Percentiles rank a stretch among this genome's conserved stretches.
Conservation (phyloP, 805 yeast genomes). For the Saccharomyces paradoxus region DNA sequence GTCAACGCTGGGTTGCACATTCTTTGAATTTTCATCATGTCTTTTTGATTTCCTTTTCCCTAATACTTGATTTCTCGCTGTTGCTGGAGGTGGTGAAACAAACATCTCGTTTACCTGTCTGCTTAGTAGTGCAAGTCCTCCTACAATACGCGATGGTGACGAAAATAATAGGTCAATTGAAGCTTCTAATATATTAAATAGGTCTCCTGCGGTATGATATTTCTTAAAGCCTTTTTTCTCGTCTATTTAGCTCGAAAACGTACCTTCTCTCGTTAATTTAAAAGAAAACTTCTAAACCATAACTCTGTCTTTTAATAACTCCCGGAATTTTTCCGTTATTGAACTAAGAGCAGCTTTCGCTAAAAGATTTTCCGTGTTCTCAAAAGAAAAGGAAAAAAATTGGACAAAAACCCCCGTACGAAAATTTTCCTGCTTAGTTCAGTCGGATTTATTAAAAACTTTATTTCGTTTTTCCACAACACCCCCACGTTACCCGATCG, state of each 20-base stretch:
- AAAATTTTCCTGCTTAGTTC: background rate
- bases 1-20: slow-evolving; percentile 6
- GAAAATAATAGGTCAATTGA: background rate
- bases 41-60: slow-evolving; percentile 9
- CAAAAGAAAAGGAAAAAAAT: background rate
- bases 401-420: background rate
- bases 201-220: background rate
- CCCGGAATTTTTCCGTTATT: background rate
- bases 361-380: background rate
- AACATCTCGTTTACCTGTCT: slow-evolving; percentile 15
- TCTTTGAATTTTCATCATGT: slow-evolving; percentile 1
- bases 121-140: background rate
- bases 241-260: background rate
- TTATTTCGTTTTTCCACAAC: background rate
- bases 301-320: background rate
- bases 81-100: slow-evolving; percentile 29
- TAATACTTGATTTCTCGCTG: slow-evolving; percentile 17
- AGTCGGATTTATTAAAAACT: background rate
- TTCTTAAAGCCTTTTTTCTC: background rate
- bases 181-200: background rate
- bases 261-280: background rate
- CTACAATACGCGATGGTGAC: background rate
- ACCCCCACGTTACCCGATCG: background rate
- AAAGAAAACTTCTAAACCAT: background rate
- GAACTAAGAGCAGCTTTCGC: background rate